A percentile compares a stretch with the other conserved stretches of the same genome.
These are phyloP conservation scores for Solanum clarkiae DNA, from an alignment of 257 asterid genomes.

Conservation along the genomic window DNA sequence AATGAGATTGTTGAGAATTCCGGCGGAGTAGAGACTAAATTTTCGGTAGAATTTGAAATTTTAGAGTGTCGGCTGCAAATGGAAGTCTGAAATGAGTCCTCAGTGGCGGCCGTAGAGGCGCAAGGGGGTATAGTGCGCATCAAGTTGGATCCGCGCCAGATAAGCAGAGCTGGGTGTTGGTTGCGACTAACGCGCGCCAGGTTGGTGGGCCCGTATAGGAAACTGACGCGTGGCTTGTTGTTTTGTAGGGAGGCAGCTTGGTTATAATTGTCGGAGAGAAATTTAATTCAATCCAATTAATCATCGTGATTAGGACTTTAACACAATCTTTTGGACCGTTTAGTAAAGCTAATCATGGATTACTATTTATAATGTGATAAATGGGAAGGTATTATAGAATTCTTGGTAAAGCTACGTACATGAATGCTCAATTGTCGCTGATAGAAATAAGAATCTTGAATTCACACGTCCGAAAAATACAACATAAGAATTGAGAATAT, in stretches of 20 bases:
- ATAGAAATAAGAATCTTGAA: not conserved
- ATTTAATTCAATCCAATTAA: not conserved
- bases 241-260: not conserved
- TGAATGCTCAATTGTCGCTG: too few species aligned
- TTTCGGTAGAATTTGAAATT: not conserved
- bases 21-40: not conserved
- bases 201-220: constrained; percentile 1
- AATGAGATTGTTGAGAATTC: not conserved
- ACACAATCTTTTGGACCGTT: not conserved
- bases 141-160: constrained; percentile 5
- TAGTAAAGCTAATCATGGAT: not conserved
- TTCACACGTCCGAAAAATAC: not conserved
- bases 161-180: not conserved
- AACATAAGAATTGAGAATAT: not conserved
- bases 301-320: not conserved
- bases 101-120: not conserved
- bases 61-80: not conserved
- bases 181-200: constrained; percentile 3
- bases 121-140: not conserved
- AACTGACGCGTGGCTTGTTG: not conserved
- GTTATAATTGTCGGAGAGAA: not conserved
- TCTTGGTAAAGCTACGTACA: not conserved
- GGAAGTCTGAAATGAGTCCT: not conserved
- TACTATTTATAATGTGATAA: not conserved
- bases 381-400: too few species aligned